Evolutionary conservation across 1,284 basidiomycete species (phyloP), one percentile per base, ranked within the genome.

Genomic region (Melampsora larici-populina): DNA sequence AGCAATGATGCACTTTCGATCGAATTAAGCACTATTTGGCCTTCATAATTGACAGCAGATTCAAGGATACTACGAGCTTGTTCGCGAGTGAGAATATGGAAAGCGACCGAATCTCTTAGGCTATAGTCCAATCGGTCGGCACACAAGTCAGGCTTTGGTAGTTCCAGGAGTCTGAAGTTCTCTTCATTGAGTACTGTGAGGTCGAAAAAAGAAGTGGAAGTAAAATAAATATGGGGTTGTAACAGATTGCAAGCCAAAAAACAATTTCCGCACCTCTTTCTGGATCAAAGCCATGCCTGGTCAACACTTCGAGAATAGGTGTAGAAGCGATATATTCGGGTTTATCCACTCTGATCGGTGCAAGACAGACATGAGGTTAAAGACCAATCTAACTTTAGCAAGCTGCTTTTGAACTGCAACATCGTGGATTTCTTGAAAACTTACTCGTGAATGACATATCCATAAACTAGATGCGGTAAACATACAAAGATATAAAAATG

Each of bases 61-160:
- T 60, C 48, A 24, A 69, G 58, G 9, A 81, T 80, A 48, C 66
- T 63, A 15, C 58, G 48, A 1, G 77, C 80, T 29, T 80, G 75
- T 51, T 79, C 46, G 11, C 55, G 36, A 4, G 67, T 70, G 6
- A 78, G 62, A 33, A 79, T 51, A 26, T 69, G 71, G 58, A 80
- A 80, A 1, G 78, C 48, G 8, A 70, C 36, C 9, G 72, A 60
- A 66, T 81, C 80, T 24, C 80, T 75, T n/a, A 81, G 40, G 1
- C 78, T 80, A 49, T 81, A 81, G 65, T 80, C 80, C 0, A 78
- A 48, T 31, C 80, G 74, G 64, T 81, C 80, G 8, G 80, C 80
- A 64, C 80, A 80, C 1, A 81, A 63, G 21, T 66, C 76, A 2
- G 80, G 80, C 15, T 78, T 78, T 17, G 79, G 78, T 36, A 79